Percentiles rank a stretch among this genome's conserved stretches.
phyloP scores from a whole-genome alignment of 2,329 filamentous ascomycete species.

The Sphaerulina vaccinii region DNA sequence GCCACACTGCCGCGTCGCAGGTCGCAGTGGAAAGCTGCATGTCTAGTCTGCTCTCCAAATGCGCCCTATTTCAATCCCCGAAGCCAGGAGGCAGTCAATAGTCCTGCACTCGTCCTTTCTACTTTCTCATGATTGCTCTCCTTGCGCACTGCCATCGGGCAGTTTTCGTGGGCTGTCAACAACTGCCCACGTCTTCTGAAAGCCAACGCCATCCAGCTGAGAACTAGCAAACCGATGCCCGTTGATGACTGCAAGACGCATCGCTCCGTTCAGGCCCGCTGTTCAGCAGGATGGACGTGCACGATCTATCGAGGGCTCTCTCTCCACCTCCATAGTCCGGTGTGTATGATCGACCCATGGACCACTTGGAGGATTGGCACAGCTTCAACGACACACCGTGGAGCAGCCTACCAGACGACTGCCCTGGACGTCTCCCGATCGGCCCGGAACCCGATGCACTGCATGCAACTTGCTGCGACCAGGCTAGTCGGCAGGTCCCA shows the following conservation, averaged over 20 bases:
- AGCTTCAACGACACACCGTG: conserved; percentile 24
- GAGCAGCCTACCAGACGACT: conserved; percentile 30
- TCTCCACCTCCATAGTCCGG: conserved; percentile 29
- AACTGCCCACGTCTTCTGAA: too few relatives aligned
- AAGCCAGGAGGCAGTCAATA: conserved; percentile 29
- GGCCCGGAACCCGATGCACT: conserved; percentile 33
- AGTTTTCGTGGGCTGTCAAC: not conserved
- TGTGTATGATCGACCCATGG: conserved; percentile 36
- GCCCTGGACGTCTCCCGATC: conserved; percentile 35
- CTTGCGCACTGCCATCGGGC: conserved; percentile 20
- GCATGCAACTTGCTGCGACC: conserved; percentile 30
- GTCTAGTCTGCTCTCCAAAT: conserved; percentile 42
- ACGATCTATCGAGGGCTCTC: conserved; percentile 25
- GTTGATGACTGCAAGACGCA: conserved; percentile 20
- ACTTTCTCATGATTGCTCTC: conserved; percentile 18
- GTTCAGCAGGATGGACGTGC: conserved; percentile 26
- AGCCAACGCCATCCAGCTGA: conserved; percentile 4
- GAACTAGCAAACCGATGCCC: conserved; percentile 19
- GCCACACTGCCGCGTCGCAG: conserved; percentile 40
- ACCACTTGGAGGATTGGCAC: conserved; percentile 29
- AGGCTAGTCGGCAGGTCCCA: conserved; percentile 29
- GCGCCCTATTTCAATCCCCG: conserved; percentile 38
- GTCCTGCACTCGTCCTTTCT: conserved; percentile 15
- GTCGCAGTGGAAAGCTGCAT: conserved; percentile 51
- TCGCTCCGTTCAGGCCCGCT: conserved; percentile 26